Evolutionary conservation across 2,329 filamentous ascomycete species (phyloP).

Genomic region (Beauveria asiatica): DNA sequence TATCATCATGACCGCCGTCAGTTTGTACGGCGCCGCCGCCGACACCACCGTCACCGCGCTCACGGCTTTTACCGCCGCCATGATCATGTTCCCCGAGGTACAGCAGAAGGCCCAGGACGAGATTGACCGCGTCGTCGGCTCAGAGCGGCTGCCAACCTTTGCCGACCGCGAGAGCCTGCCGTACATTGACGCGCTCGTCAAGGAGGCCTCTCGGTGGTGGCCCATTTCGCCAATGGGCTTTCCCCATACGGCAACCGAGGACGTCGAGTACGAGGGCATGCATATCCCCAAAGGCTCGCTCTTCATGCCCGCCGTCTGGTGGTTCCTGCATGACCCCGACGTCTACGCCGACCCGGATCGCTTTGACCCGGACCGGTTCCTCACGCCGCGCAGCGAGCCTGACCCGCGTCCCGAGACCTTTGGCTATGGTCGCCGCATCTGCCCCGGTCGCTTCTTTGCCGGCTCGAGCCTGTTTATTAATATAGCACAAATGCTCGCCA

Average conservation of each 20-base stretch:
- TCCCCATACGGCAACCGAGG: slow-evolving; percentile 28
- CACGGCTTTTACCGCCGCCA: slow-evolving; percentile 35
- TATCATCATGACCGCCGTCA: slow-evolving; percentile 12
- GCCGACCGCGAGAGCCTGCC: slow-evolving; percentile 35
- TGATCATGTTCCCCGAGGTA: slow-evolving; percentile 33
- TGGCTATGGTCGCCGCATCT: slow-evolving; percentile 29
- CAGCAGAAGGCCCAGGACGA: slow-evolving; percentile 32
- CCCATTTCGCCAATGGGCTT: slow-evolving; percentile 27
- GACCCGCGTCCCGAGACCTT: slow-evolving; percentile 22
- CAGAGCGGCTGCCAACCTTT: slow-evolving; percentile 30
- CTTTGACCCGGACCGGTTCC: slow-evolving; percentile 27
- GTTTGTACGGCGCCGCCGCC: slow-evolving; percentile 13
- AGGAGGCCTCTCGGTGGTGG: slow-evolving; percentile 19
- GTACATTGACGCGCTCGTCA: slow-evolving; percentile 21
- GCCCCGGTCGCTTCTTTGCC: slow-evolving; percentile 26
- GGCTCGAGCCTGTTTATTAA: slow-evolving; percentile 24
- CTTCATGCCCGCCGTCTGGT: slow-evolving; percentile 20
- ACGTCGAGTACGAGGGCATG: slow-evolving; percentile 17
- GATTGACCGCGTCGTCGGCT: slow-evolving; percentile 35
- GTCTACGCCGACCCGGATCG: slow-evolving; percentile 42
- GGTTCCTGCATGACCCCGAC: slow-evolving; percentile 54
- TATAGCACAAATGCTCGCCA: slow-evolving; percentile 34
- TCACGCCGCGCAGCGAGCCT: slow-evolving; percentile 20
- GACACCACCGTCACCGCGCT: slow-evolving; percentile 17
- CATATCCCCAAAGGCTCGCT: slow-evolving; percentile 14